A percentile compares a stretch with the other conserved stretches of the same genome.
Conservation (phyloP, 495 filamentous ascomycete genomes). For the Melanomma pulvis-pyrius region DNA sequence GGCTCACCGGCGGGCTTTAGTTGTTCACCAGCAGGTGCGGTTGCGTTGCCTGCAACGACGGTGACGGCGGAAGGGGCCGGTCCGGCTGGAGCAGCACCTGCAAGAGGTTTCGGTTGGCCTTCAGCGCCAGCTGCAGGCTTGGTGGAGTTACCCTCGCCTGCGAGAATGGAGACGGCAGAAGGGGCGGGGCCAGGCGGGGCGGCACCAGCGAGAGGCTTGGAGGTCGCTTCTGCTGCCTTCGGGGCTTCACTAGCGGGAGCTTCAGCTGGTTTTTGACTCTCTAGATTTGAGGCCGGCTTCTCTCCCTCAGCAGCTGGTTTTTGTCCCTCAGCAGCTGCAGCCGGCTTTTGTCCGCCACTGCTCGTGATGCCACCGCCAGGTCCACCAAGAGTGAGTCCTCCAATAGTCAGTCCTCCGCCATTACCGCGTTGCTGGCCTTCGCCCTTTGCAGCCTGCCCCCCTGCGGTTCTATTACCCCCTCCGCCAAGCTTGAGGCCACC, state of each 20-base stretch:
- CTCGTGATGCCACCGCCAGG: slow-evolving; percentile 19
- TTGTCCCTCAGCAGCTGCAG: background rate
- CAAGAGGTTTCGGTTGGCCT: background rate
- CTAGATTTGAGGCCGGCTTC: background rate
- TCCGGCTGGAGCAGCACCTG: background rate
- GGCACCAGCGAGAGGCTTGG: background rate
- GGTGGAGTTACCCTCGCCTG: background rate
- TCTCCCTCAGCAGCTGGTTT: background rate
- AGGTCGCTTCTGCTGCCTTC: background rate
- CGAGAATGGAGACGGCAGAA: background rate
- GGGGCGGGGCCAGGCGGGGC: background rate
- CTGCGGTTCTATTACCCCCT: slow-evolving; percentile 2
- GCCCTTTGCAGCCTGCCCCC: background rate
- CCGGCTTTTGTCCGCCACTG: slow-evolving; percentile 7
- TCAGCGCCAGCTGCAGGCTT: background rate
- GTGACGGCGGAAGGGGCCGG: background rate
- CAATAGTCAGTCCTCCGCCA: slow-evolving; percentile 20
- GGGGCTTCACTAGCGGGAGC: background rate
- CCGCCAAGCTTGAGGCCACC: slow-evolving; percentile 10
- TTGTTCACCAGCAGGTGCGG: background rate
- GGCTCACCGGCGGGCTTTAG: background rate
- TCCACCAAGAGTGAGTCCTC: slow-evolving; percentile 25
- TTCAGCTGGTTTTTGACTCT: background rate
- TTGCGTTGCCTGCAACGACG: background rate
- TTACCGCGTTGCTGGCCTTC: background rate